Base-by-base conservation (phyloP, 2,329 filamentous ascomycete genomes). In the Aspergillus pseudoglaucus region DNA sequence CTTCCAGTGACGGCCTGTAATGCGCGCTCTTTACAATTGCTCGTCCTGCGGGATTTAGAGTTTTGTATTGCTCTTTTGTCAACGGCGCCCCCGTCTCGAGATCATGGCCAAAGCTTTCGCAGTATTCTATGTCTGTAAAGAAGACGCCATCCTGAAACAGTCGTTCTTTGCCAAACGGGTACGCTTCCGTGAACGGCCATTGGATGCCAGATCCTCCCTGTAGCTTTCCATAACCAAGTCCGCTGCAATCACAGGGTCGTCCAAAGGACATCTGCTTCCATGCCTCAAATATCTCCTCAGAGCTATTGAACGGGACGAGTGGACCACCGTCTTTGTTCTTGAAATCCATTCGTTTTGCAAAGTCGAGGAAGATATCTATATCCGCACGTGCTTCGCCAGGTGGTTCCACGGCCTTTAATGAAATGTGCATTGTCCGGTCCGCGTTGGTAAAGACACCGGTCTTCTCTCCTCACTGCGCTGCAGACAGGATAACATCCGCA, bases 391-490 rank as follows among this genome's bases (percentile, higher is more conserved):
- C 61, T 48, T 70, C 66, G 3, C 66, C 66, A 0, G 67, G 67
- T 2, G 67, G 66, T 1, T 69, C 64, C 4, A 69, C 62, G 3
- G 67, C 67, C 45, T 70, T 69, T 37, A 63, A 54, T 0, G 65
- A 65, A 23, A 70, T 52, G 51, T 70, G 66, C 40, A 69, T 63
- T 2, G 67, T 69, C 10, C 67, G 59, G 50, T 69, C 67, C 9
- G 57, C 67, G 44, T 70, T 70, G 12, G 67, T 69, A 50, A 69
- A 69, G 48, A 60, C 65, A 0, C 67, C 67, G 4, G 66, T 69
- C 48, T 69, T 70, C 50, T 70, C 66, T 3, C 58, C 65, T 64
- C 64, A 69, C 44, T 66, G 63, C 1, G 66, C 65, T 0, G 64
- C 66, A 1, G 67, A 65, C 1, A 70, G 58, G 1, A 69, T 63